phyloP scores from a whole-genome alignment of 768 basidiomycete genomes.

The Psilocybe tampanensis region DNA sequence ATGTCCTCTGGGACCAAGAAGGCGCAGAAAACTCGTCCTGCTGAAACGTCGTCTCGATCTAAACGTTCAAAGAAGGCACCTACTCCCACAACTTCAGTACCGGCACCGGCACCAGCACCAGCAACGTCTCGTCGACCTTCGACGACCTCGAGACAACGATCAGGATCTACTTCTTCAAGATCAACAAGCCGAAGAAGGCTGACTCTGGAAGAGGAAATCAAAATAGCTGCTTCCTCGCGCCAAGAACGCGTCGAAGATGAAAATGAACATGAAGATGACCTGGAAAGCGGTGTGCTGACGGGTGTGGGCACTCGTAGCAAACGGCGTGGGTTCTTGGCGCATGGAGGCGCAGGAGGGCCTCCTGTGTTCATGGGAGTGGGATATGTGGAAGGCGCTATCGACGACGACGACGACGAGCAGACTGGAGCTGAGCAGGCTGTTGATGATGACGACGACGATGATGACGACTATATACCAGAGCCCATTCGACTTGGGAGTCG shows the following conservation, averaged over 20 bases:
- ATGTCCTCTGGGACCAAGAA: neutral
- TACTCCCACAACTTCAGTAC: neutral
- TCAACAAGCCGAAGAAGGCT: constrained; percentile 37
- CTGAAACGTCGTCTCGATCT: neutral
- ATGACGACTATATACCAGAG: constrained; percentile 24
- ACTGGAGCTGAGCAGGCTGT: neutral
- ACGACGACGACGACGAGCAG: constrained; percentile 27
- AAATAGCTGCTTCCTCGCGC: constrained; percentile 35
- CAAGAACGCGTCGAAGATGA: constrained; percentile 17
- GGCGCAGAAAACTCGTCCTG: neutral
- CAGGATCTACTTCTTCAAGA: constrained; percentile 22
- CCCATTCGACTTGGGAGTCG: neutral
- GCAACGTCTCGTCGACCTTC: neutral
- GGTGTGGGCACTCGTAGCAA: constrained; percentile 60
- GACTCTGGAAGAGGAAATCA: constrained; percentile 73
- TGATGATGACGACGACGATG: constrained; percentile 11
- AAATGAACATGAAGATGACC: constrained; percentile 33
- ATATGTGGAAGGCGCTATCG: constrained; percentile 56
- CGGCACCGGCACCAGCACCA: too few species aligned
- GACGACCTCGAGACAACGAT: constrained; percentile 1
- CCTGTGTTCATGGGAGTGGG: constrained; percentile 76
- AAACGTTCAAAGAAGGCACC: neutral
- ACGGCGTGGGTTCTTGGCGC: constrained; percentile 65
- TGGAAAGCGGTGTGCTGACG: constrained; percentile 51
- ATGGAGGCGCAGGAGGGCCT: constrained; percentile 71